Evolutionary conservation across 306 rosid genomes (phyloP).

Genomic region (Castanospermum australe): DNA sequence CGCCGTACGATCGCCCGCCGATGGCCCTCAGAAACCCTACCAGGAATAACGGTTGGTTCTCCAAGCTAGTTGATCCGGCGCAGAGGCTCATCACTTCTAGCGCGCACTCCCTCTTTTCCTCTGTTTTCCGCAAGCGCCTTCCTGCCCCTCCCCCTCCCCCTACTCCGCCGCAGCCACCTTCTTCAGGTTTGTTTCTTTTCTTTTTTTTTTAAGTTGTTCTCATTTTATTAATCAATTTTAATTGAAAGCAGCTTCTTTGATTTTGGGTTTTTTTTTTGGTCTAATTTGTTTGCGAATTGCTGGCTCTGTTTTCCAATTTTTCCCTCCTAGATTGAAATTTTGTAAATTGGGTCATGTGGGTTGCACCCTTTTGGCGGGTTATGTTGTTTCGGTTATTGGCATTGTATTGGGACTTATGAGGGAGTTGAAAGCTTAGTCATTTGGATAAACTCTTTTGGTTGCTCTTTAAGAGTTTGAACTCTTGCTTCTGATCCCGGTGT

Average conservation of each 20-base stretch:
- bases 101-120: slow-evolving; percentile 70
- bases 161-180: slow-evolving; percentile 9
- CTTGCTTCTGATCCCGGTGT: neutral
- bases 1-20: slow-evolving; percentile 90
- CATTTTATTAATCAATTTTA: neutral
- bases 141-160: slow-evolving; percentile 51
- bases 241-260: neutral
- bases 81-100: slow-evolving; percentile 65
- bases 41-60: slow-evolving; percentile 62
- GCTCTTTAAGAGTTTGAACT: neutral
- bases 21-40: slow-evolving; percentile 51
- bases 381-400: neutral
- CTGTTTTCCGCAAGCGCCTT: slow-evolving; percentile 80
- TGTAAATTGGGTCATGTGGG: neutral
- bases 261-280: neutral
- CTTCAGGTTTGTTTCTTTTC: slow-evolving; percentile 33
- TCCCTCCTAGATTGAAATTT: neutral
- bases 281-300: neutral
- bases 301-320: slow-evolving; percentile 1
- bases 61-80: slow-evolving; percentile 90
- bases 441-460: neutral
- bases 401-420: slow-evolving; percentile 14
- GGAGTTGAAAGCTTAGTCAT: neutral
- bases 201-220: neutral
- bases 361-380: neutral